phyloP scores from a whole-genome alignment of 2,329 filamentous ascomycete genomes.

The Thelonectria rubi region DNA sequence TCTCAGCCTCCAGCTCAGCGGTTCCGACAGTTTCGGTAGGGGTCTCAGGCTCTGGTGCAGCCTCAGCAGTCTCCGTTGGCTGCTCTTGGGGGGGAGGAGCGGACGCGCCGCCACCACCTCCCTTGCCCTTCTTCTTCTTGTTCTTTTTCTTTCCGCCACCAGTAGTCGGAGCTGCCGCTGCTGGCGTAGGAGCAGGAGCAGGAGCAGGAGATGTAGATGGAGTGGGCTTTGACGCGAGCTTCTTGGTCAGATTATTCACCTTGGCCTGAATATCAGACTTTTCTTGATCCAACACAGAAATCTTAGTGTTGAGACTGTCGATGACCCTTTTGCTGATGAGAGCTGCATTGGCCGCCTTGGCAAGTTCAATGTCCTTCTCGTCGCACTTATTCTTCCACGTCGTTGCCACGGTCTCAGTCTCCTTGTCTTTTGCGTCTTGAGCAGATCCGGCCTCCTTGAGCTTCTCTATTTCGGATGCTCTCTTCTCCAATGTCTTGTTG shows the following conservation, averaged over 20 bases:
- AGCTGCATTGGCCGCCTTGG: constrained; percentile 52
- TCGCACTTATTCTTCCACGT: constrained; percentile 47
- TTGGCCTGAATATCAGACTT: constrained; percentile 45
- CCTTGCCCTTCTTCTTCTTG: constrained; percentile 91
- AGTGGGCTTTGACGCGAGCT: constrained; percentile 49
- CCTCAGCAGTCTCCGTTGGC: constrained; percentile 50
- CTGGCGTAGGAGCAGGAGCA: constrained; percentile 38
- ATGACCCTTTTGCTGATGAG: constrained; percentile 53
- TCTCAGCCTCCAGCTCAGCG: constrained; percentile 57
- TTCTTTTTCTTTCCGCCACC: constrained; percentile 68
- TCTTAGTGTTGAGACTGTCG: constrained; percentile 50
- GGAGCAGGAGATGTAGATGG: constrained; percentile 32
- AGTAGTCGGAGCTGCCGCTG: constrained; percentile 34
- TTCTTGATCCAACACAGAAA: constrained; percentile 48
- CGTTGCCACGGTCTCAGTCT: constrained; percentile 49
- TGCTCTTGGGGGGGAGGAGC: constrained; percentile 42
- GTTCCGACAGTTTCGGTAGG: constrained; percentile 41
- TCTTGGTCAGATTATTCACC: constrained; percentile 54
- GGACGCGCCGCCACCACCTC: constrained; percentile 60
- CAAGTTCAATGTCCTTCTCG: constrained; percentile 54
- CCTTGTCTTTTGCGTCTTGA: constrained; percentile 46
- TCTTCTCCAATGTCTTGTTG: constrained; percentile 57
- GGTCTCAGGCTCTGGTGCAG: constrained; percentile 44
- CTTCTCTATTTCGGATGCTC: constrained; percentile 56
- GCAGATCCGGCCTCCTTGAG: constrained; percentile 51